Base-by-base conservation (phyloP, 2,329 filamentous ascomycete species). In the Westerdykella aurantiaca region DNA sequence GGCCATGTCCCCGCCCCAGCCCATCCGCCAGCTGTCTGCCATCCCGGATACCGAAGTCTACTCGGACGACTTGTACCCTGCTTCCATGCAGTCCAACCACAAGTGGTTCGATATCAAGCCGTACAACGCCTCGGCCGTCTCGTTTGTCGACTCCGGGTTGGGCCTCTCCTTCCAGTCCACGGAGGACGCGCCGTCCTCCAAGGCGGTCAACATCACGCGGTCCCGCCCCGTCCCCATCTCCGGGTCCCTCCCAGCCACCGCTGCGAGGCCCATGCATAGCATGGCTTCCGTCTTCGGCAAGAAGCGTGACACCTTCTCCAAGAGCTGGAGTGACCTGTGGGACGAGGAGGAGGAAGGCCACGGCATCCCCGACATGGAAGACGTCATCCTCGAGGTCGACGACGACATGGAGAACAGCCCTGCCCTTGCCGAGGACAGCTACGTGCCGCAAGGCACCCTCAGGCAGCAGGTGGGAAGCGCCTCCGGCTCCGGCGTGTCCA, bases 271-370 rank as follows among this genome's bases (percentile, higher is more conserved):
- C 34, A 73, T 83, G 55, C 75, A 80, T 42, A 83, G 86, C 48
- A 83, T 91, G 76, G 82, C 86, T 4, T 80, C 85, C 61, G 80
- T 91, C 40, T 91, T 95, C 63, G 87, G 86, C 41, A 82, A 82
- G 60, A 82, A 85, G 64, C 79, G 81, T 50, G 85, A 91, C 37
- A 74, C 79, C 38, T 87, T 94, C 38, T 95, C 93, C 44, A 97
- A 97, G 83, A 97, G 93, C 75, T 98, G 93, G 93, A 95, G 90
- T 61, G 93, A 98, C 67, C 82, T 97, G 67, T 96, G 89, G 85
- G 91, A 97, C 46, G 91, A 97, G 67, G 91, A 97, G 64, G 91
- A 97, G 42, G 89, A 93, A 60, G 83, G 86, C 51, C 82, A 60
- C 40, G 61, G 58, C 42, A 50, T 64, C 14, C 61, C 85, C 50